phyloP scores from a whole-genome alignment of 2,329 filamentous ascomycete species.

The Aureobasidium namibiae region DNA sequence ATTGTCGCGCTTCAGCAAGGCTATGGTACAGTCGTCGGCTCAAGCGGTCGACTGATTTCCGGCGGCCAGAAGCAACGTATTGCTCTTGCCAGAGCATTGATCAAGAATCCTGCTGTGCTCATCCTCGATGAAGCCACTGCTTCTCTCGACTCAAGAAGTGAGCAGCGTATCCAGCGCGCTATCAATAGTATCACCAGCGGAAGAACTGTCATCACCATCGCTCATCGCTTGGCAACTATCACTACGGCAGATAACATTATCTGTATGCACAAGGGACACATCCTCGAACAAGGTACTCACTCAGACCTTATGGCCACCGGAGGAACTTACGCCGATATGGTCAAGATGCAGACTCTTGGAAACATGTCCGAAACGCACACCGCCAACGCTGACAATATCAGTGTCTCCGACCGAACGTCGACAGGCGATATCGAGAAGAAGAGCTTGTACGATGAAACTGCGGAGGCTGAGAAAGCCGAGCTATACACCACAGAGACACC shows the following conservation, averaged over 20 bases:
- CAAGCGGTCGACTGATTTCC: conserved; percentile 29
- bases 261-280: conserved; percentile 40
- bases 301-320: conserved; percentile 33
- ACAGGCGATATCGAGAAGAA: conserved; percentile 6
- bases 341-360: conserved; percentile 36
- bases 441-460: not conserved
- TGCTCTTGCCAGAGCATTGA: conserved; percentile 31
- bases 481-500: conserved; percentile 4
- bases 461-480: conserved; percentile 4
- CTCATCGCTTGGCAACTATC: conserved; percentile 35
- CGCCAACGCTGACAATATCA: conserved; percentile 7
- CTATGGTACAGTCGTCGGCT: conserved; percentile 47
- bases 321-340: conserved; percentile 40
- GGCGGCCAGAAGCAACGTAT: conserved; percentile 33
- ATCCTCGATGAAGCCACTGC: conserved; percentile 34
- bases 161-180: conserved; percentile 30
- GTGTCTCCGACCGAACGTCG: not conserved
- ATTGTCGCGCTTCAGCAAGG: conserved; percentile 54
- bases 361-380: not conserved
- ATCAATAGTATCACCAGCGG: conserved; percentile 24
- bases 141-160: conserved; percentile 33
- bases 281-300: conserved; percentile 42
- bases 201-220: conserved; percentile 37
- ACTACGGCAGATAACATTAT: conserved; percentile 35
- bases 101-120: conserved; percentile 30